Base-by-base conservation (phyloP, 2,329 filamentous ascomycete genomes). In the Phialophora chinensis region DNA sequence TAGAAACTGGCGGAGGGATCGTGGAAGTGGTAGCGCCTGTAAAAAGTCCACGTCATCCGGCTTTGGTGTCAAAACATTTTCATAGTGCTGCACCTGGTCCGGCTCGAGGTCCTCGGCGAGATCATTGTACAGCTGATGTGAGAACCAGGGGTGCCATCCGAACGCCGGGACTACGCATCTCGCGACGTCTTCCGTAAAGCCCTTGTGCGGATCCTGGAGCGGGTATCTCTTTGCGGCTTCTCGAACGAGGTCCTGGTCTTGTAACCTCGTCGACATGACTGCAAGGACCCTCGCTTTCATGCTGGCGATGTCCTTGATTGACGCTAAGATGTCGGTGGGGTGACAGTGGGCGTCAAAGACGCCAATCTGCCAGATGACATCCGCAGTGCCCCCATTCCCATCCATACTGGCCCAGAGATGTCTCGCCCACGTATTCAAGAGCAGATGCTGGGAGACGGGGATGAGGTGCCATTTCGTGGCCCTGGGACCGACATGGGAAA, bases 111-210 rank as follows among this genome's bases (percentile, higher is more conserved):
- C 52, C 27, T 38, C 10, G 10, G 65, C 57, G 20, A 61, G 35
- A 61, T 86, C 80, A 69, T 82, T 79, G 70, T 83, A 82, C 73
- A 89, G 83, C 67, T 87, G 85, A 73, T 90, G 83, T 0, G 87
- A 86, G 74, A 89, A 89, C 87, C 87, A 90, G 0, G 87, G 87
- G 75, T 90, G 87, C 87, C 87, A 90, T 44, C 87, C 87, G 74
- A 89, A 90, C 59, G 85, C 86, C 0, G 87, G 87, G 0, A 89
- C 72, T 29, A 89, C 77, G 65, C 80, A 82, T 67, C 81, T 79
- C n/a, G 65, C 65, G 27, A 35, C 70, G n/a, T 58, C 61, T 23
- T 63, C 60, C 57, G 67, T 47, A 12, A 60, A 47, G 56, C 65
- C 62, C 10, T 27, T 20, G 5, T 52, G 58, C 23, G 56, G 44